Evolutionary conservation across 331 rosid species (phyloP).

Genomic region (Spiraea crenata): DNA sequence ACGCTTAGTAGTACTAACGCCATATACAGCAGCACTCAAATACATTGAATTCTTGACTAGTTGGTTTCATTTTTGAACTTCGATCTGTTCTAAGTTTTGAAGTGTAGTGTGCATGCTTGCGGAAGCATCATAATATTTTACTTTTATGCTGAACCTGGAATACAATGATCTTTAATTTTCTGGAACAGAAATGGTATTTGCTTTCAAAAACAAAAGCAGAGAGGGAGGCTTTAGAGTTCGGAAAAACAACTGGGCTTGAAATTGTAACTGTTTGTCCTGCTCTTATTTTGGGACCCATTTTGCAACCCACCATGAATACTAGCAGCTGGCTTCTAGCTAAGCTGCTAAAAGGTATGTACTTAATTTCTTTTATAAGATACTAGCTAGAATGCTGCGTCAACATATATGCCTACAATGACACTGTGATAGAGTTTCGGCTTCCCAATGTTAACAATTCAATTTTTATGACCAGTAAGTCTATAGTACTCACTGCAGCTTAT

Average conservation of each 20-base stretch:
- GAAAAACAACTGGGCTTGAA: constrained; percentile 40
- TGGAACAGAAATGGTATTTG: constrained; percentile 55
- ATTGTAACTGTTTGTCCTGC: constrained; percentile 58
- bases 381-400: too few relatives aligned
- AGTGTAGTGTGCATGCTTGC: background rate
- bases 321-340: constrained; percentile 44
- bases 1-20: background rate
- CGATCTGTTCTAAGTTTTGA: too few relatives aligned
- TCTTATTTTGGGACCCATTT: constrained; percentile 48
- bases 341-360: constrained; percentile 46
- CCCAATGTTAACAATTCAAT: too few relatives aligned
- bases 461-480: too few relatives aligned
- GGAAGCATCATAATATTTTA: background rate
- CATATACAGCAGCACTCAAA: too few relatives aligned
- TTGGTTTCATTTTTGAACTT: too few relatives aligned
- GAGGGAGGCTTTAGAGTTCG: constrained; percentile 46
- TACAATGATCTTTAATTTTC: background rate
- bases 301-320: constrained; percentile 52
- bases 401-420: too few relatives aligned
- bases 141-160: background rate
- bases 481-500: too few relatives aligned
- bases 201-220: constrained; percentile 68
- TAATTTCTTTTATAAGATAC: background rate
- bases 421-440: too few relatives aligned
- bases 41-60: too few relatives aligned